These are phyloP conservation scores for Yarrowia deformans DNA, from an alignment of 805 yeast genomes.

Conservation along the genomic window DNA sequence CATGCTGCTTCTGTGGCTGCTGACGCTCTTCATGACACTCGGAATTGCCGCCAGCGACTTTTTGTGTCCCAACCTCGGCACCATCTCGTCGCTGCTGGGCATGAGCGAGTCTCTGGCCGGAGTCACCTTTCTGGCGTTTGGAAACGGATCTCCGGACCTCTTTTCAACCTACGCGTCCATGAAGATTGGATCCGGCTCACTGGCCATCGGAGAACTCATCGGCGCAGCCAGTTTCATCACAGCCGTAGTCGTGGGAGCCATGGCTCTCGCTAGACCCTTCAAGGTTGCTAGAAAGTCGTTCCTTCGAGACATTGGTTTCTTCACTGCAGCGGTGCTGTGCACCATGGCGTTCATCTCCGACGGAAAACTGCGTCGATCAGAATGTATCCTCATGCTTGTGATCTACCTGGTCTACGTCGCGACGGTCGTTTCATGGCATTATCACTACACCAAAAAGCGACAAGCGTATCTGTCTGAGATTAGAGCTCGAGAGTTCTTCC, in stretches of 20 bases:
- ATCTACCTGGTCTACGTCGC: slow-evolving; percentile 67
- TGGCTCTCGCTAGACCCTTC: slow-evolving; percentile 74
- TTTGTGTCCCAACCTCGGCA: slow-evolving; percentile 77
- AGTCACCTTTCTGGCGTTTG: slow-evolving; percentile 84
- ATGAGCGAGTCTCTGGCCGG: slow-evolving; percentile 84
- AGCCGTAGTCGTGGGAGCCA: slow-evolving; percentile 79
- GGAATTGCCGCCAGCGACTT: slow-evolving; percentile 85
- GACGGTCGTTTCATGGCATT: slow-evolving; percentile 57
- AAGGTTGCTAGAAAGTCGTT: slow-evolving; percentile 58
- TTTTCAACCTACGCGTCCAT: slow-evolving; percentile 85
- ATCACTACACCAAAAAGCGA: slow-evolving; percentile 43
- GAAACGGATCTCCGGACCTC: slow-evolving; percentile 92
- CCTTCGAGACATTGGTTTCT: slow-evolving; percentile 66
- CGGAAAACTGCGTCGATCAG: slow-evolving; percentile 61
- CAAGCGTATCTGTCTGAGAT: slow-evolving; percentile 42
- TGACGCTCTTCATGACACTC: slow-evolving; percentile 63
- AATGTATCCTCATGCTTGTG: slow-evolving; percentile 63
- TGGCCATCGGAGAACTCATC: slow-evolving; percentile 88
- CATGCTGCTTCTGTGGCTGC: slow-evolving; percentile 46
- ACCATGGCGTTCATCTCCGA: slow-evolving; percentile 62
- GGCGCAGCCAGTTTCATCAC: slow-evolving; percentile 89
- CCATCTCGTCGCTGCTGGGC: slow-evolving; percentile 65
- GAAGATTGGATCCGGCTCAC: slow-evolving; percentile 68
- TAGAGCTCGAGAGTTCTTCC: slow-evolving; percentile 44
- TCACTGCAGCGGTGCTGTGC: slow-evolving; percentile 59